phyloP scores from a whole-genome alignment of 768 basidiomycete genomes.

The Peribolospora baueri region DNA sequence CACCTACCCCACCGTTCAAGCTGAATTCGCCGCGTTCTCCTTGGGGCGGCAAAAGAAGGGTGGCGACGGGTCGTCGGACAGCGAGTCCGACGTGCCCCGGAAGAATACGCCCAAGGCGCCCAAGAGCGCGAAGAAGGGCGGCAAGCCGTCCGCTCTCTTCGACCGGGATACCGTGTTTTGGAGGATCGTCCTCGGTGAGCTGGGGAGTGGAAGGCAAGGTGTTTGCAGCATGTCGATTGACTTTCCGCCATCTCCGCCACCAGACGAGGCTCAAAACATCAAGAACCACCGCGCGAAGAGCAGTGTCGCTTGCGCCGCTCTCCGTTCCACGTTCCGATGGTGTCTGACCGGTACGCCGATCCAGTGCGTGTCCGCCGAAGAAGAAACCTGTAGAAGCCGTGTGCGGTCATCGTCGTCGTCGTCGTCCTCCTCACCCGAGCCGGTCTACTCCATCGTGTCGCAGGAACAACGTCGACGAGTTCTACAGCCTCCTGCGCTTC shows the following conservation, averaged over 20 bases:
- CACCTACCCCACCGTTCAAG: slow-evolving; percentile 31
- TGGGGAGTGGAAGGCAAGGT: too few relatives aligned
- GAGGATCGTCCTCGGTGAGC: not conserved
- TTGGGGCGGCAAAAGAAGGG: slow-evolving; percentile 22
- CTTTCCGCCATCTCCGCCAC: too few relatives aligned
- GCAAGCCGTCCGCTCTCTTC: not conserved
- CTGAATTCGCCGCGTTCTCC: slow-evolving; percentile 39
- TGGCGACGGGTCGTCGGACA: slow-evolving; percentile 13
- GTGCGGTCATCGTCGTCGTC: not conserved
- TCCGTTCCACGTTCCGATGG: slow-evolving; percentile 64
- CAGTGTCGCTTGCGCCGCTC: slow-evolving; percentile 48
- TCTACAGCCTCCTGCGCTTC: slow-evolving; percentile 75
- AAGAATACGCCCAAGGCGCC: slow-evolving; percentile 12
- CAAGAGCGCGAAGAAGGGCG: slow-evolving; percentile 21
- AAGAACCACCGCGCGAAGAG: slow-evolving; percentile 59
- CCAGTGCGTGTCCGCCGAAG: not conserved
- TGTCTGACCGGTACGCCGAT: slow-evolving; percentile 48
- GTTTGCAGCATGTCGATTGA: too few relatives aligned
- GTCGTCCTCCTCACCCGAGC: too few relatives aligned
- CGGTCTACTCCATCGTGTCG: too few relatives aligned
- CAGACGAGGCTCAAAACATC: slow-evolving; percentile 79
- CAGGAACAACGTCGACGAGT: slow-evolving; percentile 56
- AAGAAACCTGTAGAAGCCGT: not conserved
- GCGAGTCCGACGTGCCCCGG: slow-evolving; percentile 19
- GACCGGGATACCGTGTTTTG: not conserved